phyloP scores from a whole-genome alignment of 192 early-diverging fungal genomes.

The Coemansia sp. region DNA sequence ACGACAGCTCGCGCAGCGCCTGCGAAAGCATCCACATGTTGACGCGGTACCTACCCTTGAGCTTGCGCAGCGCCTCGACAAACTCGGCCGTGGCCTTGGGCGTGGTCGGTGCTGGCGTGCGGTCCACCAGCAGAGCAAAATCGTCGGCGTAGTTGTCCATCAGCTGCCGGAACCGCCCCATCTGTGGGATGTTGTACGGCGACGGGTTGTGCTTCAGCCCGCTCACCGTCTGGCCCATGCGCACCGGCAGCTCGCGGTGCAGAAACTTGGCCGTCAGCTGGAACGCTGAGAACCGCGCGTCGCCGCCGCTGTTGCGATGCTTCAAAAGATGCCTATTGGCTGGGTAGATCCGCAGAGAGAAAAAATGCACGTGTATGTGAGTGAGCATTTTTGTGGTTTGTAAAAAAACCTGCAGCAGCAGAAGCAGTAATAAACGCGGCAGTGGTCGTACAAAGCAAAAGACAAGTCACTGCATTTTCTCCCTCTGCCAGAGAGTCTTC shows the following conservation, averaged over 20 bases:
- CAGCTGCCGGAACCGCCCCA: constrained; percentile 53
- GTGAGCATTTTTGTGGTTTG: neutral
- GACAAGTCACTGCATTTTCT: neutral
- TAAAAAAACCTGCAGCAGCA: neutral
- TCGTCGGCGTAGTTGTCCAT: constrained; percentile 57
- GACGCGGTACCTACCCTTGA: constrained; percentile 33
- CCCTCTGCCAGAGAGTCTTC: no score
- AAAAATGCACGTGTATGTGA: neutral
- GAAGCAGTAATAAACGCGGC: no score
- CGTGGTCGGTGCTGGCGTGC: constrained; percentile 27
- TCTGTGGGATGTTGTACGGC: constrained; percentile 45
- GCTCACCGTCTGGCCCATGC: constrained; percentile 58
- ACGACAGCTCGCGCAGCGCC: constrained; percentile 47
- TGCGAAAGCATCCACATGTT: constrained; percentile 44
- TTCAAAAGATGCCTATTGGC: constrained; percentile 40
- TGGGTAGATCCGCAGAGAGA: neutral
- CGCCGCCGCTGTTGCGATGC: constrained; percentile 41
- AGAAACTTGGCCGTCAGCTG: constrained; percentile 57
- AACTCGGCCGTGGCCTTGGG: constrained; percentile 45
- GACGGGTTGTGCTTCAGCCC: constrained; percentile 52
- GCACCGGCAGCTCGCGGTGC: constrained; percentile 59
- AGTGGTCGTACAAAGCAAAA: neutral
- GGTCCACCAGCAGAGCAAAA: constrained; percentile 44
- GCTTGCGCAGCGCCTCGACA: constrained; percentile 36
- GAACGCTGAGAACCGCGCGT: constrained; percentile 41